Percentiles rank a stretch among this genome's conserved stretches.
Conservation (phyloP, 2,329 filamentous ascomycete genomes). For the Hypoxylon sp. region DNA sequence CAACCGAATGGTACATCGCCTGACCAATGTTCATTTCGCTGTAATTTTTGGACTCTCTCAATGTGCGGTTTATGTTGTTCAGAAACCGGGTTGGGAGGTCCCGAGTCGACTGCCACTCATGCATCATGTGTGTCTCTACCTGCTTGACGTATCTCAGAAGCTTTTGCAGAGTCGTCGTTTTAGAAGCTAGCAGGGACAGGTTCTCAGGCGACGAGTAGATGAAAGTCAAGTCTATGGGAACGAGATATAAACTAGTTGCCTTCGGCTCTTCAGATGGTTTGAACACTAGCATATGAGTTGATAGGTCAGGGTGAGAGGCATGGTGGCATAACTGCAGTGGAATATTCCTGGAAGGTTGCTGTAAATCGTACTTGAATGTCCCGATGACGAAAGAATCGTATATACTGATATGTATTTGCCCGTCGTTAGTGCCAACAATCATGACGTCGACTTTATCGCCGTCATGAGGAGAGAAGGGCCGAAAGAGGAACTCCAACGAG, state of each 20-base stretch:
- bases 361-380: conserved; percentile 67
- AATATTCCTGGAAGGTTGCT: conserved; percentile 48
- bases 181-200: conserved; percentile 86
- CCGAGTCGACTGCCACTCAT: conserved; percentile 86
- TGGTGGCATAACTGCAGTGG: conserved; percentile 68
- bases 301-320: conserved; percentile 78
- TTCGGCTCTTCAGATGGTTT: conserved; percentile 60
- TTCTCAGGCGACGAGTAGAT: conserved; percentile 84
- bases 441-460: conserved; percentile 85
- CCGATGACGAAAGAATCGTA: conserved; percentile 90
- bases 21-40: conserved; percentile 76
- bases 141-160: conserved; percentile 88
- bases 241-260: conserved; percentile 67
- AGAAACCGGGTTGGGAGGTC: conserved; percentile 86
- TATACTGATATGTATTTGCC: conserved; percentile 81
- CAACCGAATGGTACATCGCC: conserved; percentile 85
- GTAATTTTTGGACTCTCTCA: conserved; percentile 73
- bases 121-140: conserved; percentile 81
- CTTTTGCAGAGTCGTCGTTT: conserved; percentile 89
- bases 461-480: conserved; percentile 72
- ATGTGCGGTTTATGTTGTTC: conserved; percentile 80
- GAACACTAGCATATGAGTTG: conserved; percentile 82
- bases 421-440: conserved; percentile 79
- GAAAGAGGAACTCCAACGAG: conserved; percentile 79
- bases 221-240: conserved; percentile 87